Conservation (phyloP, 805 yeast genomes). For the Metschnikowia kofuensis region DNA sequence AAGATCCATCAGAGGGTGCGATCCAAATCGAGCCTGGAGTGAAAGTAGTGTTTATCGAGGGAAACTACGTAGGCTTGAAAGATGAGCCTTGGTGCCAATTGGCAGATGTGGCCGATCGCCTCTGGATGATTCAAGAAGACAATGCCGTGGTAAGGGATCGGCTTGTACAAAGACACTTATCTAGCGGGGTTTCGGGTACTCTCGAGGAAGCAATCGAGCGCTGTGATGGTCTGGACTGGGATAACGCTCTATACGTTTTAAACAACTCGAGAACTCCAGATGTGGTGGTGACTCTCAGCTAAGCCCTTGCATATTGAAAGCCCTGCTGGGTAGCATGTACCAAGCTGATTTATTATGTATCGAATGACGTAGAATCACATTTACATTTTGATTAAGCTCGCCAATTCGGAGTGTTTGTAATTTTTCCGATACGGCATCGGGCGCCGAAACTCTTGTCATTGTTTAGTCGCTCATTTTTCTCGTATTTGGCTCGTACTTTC, state of each 20-base stretch:
- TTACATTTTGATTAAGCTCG: too few species aligned
- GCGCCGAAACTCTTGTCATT: too few species aligned
- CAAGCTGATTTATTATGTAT: too few species aligned
- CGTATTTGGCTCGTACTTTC: too few species aligned
- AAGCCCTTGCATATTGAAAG: background rate
- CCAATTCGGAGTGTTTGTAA: too few species aligned
- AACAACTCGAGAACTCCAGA: constrained; percentile 14
- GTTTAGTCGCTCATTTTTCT: too few species aligned
- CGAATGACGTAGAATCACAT: too few species aligned
- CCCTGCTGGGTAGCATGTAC: too few species aligned
- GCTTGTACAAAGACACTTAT: constrained; percentile 64
- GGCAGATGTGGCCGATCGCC: constrained; percentile 35
- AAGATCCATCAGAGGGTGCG: constrained; percentile 66
- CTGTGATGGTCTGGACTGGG: constrained; percentile 55
- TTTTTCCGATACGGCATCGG: too few species aligned
- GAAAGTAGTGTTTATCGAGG: constrained; percentile 67
- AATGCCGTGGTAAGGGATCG: constrained; percentile 48
- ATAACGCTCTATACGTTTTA: constrained; percentile 53
- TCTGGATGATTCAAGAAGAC: constrained; percentile 52
- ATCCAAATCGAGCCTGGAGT: constrained; percentile 44
- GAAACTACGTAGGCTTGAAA: constrained; percentile 63
- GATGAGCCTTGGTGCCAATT: constrained; percentile 60
- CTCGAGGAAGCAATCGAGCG: constrained; percentile 50
- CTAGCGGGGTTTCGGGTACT: constrained; percentile 49
- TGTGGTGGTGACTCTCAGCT: constrained; percentile 9